Evolutionary conservation across 2,329 filamentous ascomycete genomes (phyloP).

Genomic region (Calonectria fujianensis): DNA sequence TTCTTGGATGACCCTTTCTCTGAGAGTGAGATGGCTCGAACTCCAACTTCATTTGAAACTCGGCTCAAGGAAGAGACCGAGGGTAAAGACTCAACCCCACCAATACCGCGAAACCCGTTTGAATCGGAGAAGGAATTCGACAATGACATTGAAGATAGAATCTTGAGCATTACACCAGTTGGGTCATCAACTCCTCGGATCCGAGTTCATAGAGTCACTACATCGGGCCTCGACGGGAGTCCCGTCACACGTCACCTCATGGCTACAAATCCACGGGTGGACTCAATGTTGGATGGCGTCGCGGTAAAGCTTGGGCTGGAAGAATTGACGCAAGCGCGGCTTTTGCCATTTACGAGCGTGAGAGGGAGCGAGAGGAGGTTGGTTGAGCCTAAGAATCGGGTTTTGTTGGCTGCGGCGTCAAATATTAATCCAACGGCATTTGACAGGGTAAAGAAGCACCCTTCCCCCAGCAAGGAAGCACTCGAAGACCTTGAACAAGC

Average conservation of each 20-base stretch:
- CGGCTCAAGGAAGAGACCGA: slow-evolving; percentile 44
- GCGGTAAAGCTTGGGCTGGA: slow-evolving; percentile 21
- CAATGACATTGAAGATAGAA: slow-evolving; percentile 61
- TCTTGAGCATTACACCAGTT: slow-evolving; percentile 60
- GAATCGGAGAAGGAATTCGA: slow-evolving; percentile 63
- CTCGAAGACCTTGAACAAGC: slow-evolving; percentile 62
- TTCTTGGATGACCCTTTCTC: slow-evolving; percentile 58
- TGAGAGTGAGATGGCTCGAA: slow-evolving; percentile 46
- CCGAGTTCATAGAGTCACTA: slow-evolving; percentile 46
- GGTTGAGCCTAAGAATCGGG: slow-evolving; percentile 34
- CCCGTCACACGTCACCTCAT: slow-evolving; percentile 27
- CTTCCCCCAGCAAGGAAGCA: slow-evolving; percentile 65
- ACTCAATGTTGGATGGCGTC: slow-evolving; percentile 20
- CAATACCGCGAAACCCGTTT: slow-evolving; percentile 55
- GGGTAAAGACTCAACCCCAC: slow-evolving; percentile 23
- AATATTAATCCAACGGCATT: slow-evolving; percentile 17
- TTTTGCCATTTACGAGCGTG: not conserved
- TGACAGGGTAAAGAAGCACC: slow-evolving; percentile 64
- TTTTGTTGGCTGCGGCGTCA: not conserved
- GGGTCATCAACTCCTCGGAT: slow-evolving; percentile 63
- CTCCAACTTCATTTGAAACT: slow-evolving; percentile 51
- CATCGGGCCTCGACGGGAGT: slow-evolving; percentile 44
- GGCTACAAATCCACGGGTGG: slow-evolving; percentile 28
- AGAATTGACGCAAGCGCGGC: slow-evolving; percentile 11
- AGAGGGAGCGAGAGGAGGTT: slow-evolving; percentile 27